Percentiles rank a stretch among this genome's conserved stretches.
These are phyloP conservation scores for Phytophthora melonis DNA, from an alignment of 352 stramenopile species.

Conservation along the genomic window DNA sequence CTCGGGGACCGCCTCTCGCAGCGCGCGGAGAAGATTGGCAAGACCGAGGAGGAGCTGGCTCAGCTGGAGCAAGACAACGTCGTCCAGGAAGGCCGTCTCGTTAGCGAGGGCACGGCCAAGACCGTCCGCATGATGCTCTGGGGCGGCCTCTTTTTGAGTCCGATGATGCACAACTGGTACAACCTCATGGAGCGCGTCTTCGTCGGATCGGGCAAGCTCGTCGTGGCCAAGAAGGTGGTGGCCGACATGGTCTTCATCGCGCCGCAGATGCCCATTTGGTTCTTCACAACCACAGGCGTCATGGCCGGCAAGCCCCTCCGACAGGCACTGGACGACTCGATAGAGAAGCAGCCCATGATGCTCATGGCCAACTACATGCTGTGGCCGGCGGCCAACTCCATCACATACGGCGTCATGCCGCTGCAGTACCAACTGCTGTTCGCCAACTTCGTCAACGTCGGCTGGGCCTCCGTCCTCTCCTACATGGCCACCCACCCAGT, in stretches of 20 bases:
- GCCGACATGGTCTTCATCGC: conserved; percentile 39
- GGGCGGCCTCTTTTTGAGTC: conserved; percentile 82
- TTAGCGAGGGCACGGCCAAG: conserved; percentile 22
- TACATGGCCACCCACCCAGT: conserved; percentile 33
- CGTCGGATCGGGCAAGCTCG: conserved; percentile 21
- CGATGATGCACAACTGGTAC: conserved; percentile 91
- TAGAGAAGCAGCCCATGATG: conserved; percentile 36
- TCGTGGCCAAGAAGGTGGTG: conserved; percentile 36
- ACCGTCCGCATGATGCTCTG: conserved; percentile 79
- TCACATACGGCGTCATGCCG: conserved; percentile 45
- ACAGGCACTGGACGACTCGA: conserved; percentile 27
- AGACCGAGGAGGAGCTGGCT: conserved; percentile 1
- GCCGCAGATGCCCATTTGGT: conserved; percentile 41
- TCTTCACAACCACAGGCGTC: conserved; percentile 37
- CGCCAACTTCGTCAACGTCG: conserved; percentile 39
- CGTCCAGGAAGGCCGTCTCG: conserved; percentile 3
- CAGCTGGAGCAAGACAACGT: conserved; percentile 11
- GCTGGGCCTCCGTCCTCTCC: conserved; percentile 42
- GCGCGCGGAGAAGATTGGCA: conserved; percentile 40
- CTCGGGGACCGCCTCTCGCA: conserved; percentile 66
- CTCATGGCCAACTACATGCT: conserved; percentile 47
- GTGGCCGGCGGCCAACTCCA: conserved; percentile 42
- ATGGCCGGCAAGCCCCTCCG: conserved; percentile 30
- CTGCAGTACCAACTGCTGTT: conserved; percentile 43
- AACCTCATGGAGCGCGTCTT: conserved; percentile 69